Conservation (phyloP, 495 filamentous ascomycete genomes). For the Podospora sp. region DNA sequence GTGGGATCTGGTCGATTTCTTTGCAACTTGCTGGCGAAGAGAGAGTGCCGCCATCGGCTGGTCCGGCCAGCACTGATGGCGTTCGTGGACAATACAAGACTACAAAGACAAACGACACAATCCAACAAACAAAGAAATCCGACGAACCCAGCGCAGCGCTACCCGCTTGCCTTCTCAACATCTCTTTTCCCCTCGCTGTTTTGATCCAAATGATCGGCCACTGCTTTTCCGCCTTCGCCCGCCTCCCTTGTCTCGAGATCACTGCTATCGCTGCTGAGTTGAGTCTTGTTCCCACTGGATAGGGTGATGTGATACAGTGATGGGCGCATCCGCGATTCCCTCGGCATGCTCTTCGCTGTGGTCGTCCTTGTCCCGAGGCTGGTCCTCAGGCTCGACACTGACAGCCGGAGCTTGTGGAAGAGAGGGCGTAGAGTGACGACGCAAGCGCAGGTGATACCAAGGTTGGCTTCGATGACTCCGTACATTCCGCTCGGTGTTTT, state of each 20-base stretch:
- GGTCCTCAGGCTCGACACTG: background rate
- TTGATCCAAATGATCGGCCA: too few relatives aligned
- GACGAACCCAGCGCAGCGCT: too few relatives aligned
- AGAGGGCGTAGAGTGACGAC: slow-evolving; percentile 16
- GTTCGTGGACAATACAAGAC: too few relatives aligned
- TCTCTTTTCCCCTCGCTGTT: too few relatives aligned
- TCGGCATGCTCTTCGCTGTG: background rate
- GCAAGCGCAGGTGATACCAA: slow-evolving; percentile 21
- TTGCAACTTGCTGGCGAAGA: too few relatives aligned
- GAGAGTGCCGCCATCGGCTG: too few relatives aligned
- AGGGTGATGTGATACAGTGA: background rate
- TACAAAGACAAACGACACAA: too few relatives aligned
- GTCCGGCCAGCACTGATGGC: too few relatives aligned
- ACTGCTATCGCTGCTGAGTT: background rate
- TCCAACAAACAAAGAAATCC: too few relatives aligned
- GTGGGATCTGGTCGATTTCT: too few relatives aligned
- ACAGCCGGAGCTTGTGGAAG: background rate
- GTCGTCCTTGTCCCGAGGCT: background rate
- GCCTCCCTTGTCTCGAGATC: background rate
- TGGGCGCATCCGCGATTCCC: background rate
- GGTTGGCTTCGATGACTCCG: slow-evolving; percentile 14
- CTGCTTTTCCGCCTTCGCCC: background rate
- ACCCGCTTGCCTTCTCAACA: too few relatives aligned
- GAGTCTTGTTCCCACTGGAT: background rate
- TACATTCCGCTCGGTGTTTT: slow-evolving; percentile 13